Percentiles rank a stretch among this genome's conserved stretches.
Conservation (phyloP, 1,284 basidiomycete species). For the Abortiporus biennis region DNA sequence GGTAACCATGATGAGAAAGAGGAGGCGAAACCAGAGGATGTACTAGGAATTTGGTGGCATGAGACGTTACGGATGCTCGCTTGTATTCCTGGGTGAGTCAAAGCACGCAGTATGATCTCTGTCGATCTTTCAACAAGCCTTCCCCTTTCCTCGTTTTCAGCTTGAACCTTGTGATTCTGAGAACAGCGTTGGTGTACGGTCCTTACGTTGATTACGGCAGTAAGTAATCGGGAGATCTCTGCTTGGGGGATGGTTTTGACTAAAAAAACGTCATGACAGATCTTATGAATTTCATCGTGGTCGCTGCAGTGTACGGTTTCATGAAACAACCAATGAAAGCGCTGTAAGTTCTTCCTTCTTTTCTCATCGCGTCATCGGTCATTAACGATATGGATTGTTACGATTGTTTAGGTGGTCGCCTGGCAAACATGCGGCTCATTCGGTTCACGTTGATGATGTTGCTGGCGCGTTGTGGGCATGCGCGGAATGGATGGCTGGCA, state of each 20-base stretch:
- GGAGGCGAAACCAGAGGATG: constrained; percentile 67
- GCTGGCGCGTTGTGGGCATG: constrained; percentile 71
- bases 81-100: constrained; percentile 57
- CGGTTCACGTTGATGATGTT: constrained; percentile 76
- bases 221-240: constrained; percentile 12
- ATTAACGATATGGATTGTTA: constrained; percentile 7
- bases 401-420: constrained; percentile 54
- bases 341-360: constrained; percentile 43
- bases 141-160: too few species aligned
- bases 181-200: constrained; percentile 68
- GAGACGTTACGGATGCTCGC: constrained; percentile 76
- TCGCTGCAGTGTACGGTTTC: constrained; percentile 80
- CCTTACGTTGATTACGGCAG: constrained; percentile 66
- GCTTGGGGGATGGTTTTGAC: constrained; percentile 15
- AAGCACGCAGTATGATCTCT: background rate
- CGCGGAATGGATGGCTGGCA: constrained; percentile 64
- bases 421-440: constrained; percentile 76
- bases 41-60: constrained; percentile 86
- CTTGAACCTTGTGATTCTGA: constrained; percentile 76
- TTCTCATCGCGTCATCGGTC: background rate
- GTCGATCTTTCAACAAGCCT: background rate
- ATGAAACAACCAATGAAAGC: constrained; percentile 86
- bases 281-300: constrained; percentile 64
- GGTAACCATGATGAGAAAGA: constrained; percentile 66
- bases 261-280: constrained; percentile 1